Base-by-base conservation (phyloP, 257 asterid genomes). In the Hygrophila difformis region DNA sequence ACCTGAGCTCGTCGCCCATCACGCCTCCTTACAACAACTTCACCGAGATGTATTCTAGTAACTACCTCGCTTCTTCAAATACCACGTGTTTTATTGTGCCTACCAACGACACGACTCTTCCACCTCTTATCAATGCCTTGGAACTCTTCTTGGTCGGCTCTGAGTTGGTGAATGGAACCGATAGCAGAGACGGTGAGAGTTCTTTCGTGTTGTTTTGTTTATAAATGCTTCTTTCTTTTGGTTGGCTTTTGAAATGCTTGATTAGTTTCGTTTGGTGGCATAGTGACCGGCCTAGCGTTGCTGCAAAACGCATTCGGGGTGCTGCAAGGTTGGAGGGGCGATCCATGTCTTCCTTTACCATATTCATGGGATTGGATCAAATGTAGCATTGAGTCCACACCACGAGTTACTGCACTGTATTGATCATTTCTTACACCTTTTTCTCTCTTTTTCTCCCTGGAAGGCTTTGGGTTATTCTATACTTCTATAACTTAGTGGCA, bases 291-390 rank as follows among this genome's bases (percentile, higher is more conserved):
- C 9, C 47, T 82, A 48, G 43, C 31, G 46, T 48, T 57, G 7
- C 51, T 82, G 39, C 79, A 60, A 71, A 18, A 29, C 0, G 53
- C 55, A 1, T 82, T 71, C 22, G 55, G 28, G 0, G 54, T 36
- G 37, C 61, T 82, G 33, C 54, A 56, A 61, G 63, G 43, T 3
- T 79, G 86, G 94, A 53, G 57, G 1, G 93, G 89, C 0, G 94
- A 82, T 58, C 94, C 94, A 10, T 82, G 94, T 60, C 81, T 79
- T 42, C 94, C 94, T 10, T 55, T 82, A 8, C 70, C 77, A 1
- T 74, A 55, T 55, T 11, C 80, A 15, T 78, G 84, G 85, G 87
- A 79, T n/a, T 82, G 87, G 94, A 59, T 82, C 44, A 36, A 52
- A 4, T 82, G 94, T 38, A 74, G 61, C 60, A 50, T 15, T 23